Base-by-base conservation (phyloP, 2,329 filamentous ascomycete genomes). In the Nothopassalora personata region DNA sequence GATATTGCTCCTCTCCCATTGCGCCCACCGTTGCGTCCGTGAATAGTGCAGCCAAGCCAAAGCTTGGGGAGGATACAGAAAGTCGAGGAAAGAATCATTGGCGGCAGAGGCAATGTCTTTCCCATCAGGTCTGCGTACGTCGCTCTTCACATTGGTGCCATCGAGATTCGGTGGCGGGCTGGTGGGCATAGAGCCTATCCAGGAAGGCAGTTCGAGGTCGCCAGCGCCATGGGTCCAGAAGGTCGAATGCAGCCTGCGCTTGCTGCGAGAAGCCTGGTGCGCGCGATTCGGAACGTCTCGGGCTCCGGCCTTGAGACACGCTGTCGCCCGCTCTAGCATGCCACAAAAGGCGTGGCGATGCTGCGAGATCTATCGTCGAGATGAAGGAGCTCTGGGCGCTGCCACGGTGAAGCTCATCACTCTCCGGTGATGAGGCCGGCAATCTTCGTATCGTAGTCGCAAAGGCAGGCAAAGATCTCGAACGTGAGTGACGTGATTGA, bases 241-340 rank as follows among this genome's bases (percentile, higher is more conserved):
- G 28, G 76, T 70, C 54, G 79, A 80, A 71, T 83, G 80, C 46
- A 84, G 76, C 70, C 73, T 75, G 66, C 81, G 80, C 62, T 76
- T 77, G 67, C 70, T 76, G 65, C 71, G 72, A 57, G 74, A 67
- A 56, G 70, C 71, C 59, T 71, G 74, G 59, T 64, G 64, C 49
- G 72, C 69, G 59, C 72, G 72, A 71, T 72, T 77, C 61, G 82
- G 69, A 68, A 81, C 75, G 66, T 78, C 76, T 71, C 79, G 77
- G 70, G 80, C 76, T 77, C 81, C 79, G 73, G 79, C 76, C 76
- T 82, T 76, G 77, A 84, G 78, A 74, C 80, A 84, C 82, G 77
- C 76, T 72, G 79, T 78, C 70, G 80, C 80, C 68, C 80, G 80
- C 80, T 84, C 81, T 71, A 84, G 80, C 82, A 84, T 84, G 70